Percentiles rank a stretch among this genome's conserved stretches.
Conservation (phyloP, 495 filamentous ascomycete genomes). For the Hypoxylon cercidicola region DNA sequence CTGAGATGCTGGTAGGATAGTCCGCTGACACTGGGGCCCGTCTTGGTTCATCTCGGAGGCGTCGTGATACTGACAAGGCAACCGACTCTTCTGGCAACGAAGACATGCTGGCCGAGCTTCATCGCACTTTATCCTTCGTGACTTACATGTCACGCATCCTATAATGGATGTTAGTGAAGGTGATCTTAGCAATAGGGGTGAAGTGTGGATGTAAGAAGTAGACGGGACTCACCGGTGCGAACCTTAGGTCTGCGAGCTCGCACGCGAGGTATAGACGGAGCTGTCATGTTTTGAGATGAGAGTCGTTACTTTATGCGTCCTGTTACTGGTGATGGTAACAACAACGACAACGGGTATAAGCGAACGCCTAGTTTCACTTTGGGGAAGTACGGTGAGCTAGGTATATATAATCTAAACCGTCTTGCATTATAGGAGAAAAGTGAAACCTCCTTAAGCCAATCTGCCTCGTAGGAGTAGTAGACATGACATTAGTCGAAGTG, state of each 20-base stretch:
- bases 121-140: conserved; percentile 66
- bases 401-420: too few species aligned
- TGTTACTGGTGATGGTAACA: too few species aligned
- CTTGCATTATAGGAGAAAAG: too few species aligned
- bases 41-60: neutral
- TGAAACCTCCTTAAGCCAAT: too few species aligned
- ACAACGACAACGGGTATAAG: too few species aligned
- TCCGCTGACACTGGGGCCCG: neutral
- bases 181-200: neutral
- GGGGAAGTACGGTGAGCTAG: too few species aligned
- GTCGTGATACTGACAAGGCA: conserved; percentile 18
- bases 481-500: too few species aligned
- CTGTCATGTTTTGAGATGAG: conserved; percentile 33
- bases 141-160: conserved; percentile 65
- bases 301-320: too few species aligned
- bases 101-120: conserved; percentile 58
- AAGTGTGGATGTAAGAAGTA: neutral
- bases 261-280: conserved; percentile 24
- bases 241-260: conserved; percentile 32
- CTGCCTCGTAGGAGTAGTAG: too few species aligned
- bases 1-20: neutral
- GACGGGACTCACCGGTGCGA: conserved; percentile 24
- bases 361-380: too few species aligned
- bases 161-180: conserved; percentile 16
- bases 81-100: conserved; percentile 53